Base-by-base conservation (phyloP, 2,329 filamentous ascomycete species). In the Didymella arachidicola region DNA sequence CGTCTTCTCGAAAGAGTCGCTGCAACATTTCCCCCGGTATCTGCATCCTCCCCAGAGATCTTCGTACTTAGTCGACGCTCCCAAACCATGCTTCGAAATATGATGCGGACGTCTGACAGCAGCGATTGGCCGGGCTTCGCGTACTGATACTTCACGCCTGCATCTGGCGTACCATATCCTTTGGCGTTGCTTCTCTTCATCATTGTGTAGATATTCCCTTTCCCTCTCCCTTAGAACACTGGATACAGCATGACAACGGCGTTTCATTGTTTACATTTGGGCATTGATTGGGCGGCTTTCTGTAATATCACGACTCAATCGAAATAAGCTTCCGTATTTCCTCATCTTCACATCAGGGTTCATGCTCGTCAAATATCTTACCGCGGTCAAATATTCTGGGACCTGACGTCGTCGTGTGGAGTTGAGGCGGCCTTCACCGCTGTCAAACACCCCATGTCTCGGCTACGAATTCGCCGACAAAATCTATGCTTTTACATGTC, bases 241-340 rank as follows among this genome's bases (percentile, higher is more conserved):
- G 56, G 50, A 54, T 42, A 54, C 29, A 59, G 50, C 56, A 59
- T 50, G 56, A 46, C 27, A n/a, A 50, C 12, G 56, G 56, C 50
- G 56, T 54, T 50, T 29, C 19, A 45, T 16, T 46, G 49, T 47
- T 54, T 46, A 42, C 19, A 36, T 16, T 46, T 54, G 50, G 45
- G 50, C 41, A 54, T 53, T 41, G 27, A 30, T 54, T 38, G 50
- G 56, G 56, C 41, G 26, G 41, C 16, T 14, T 42, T 36, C 26
- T 54, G 39, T 50, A 54, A 27, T 45, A 29, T 16, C 18, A 45
- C 11, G 30, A 45, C 41, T 45, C 18, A 34, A 27, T 19, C 4
- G 10, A 34, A 36, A 59, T 59, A 46, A 59, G 45, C 42, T 36
- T 19, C 5, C n/a, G 22, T 14, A 46, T 49, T 32, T 54, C 45